Base-by-base conservation (phyloP, 208 protist species). In the Trypanosoma cruzi region DNA sequence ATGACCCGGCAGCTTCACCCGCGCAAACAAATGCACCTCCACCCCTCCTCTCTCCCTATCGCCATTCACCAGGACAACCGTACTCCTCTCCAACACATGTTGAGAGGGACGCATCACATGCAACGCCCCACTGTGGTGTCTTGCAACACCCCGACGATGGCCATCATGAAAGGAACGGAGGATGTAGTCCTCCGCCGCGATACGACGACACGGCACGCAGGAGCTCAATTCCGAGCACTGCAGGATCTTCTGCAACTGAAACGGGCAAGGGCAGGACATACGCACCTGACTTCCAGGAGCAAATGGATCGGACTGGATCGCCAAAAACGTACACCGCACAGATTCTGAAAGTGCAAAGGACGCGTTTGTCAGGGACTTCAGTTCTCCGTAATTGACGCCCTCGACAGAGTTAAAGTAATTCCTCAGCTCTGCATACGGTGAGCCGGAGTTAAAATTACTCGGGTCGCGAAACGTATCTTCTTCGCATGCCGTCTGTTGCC, bases 1-100 rank as follows among this genome's bases (percentile, higher is more conserved):
- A 42, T 85, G 86, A 16, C 88, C 93, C 0, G 97, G 97, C 22
- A 99, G 80, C 46, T 96, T 95, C 24, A 98, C 84, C 4, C 90
- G 93, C 49, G 96, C 79, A 55, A 83, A 83, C 29, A 92, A 62
- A 77, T 88, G 61, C 52, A 93, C 64, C 60, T 68, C 70, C 5
- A 57, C 75, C n/a, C 32, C n/a, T 34, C 24, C 29, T 10, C 71
- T 54, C 0, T 13, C 24, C 0, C 42, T 10, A 7, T 31, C 31
- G 8, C 8, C 61, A 44, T 28, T n/a, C 52, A 65, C 34, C 4
- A 97, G 46, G 14, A 65, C 65, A 28, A 97, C 88, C 4, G 91
- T 82, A 44, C 89, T 96, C 18, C 96, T 86, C 28, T 91, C 77
- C 7, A 98, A 68, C 0, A 97, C 88, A 65, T 98, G 91, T 58